Percentiles rank a stretch among this genome's conserved stretches.
Conservation (phyloP, 768 basidiomycete species). For the Boletus rubescentipes region DNA sequence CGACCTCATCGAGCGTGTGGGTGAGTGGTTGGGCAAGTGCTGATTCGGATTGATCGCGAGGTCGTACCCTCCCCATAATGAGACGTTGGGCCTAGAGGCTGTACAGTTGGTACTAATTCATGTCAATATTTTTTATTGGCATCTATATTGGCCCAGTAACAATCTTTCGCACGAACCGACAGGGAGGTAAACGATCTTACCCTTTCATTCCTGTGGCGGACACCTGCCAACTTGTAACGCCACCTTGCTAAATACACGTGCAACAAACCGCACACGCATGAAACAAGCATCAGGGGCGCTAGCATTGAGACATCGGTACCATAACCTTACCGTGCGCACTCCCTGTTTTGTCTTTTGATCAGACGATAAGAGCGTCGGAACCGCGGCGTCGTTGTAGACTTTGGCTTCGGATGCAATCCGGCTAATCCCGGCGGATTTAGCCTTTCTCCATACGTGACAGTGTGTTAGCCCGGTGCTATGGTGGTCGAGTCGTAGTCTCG, state of each 20-base stretch:
- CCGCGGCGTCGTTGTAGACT: not conserved
- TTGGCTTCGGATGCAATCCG: not conserved
- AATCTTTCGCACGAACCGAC: not conserved
- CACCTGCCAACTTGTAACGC: not conserved
- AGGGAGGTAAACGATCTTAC: not conserved
- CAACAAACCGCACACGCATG: not conserved
- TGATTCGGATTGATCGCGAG: constrained; percentile 6
- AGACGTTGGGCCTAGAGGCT: not conserved
- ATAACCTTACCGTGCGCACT: no score
- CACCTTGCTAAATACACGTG: not conserved
- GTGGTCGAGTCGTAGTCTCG: not conserved
- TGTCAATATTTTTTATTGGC: not conserved
- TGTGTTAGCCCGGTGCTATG: not conserved
- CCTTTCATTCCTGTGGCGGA: not conserved
- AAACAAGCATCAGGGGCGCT: not conserved
- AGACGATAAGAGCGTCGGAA: not conserved
- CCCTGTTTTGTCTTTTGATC: not conserved
- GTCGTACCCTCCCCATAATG: not conserved
- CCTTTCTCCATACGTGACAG: no score
- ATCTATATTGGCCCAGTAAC: not conserved
- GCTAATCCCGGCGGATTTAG: not conserved
- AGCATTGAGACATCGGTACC: not conserved
- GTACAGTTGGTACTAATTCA: not conserved
- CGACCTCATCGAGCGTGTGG: constrained; percentile 65
- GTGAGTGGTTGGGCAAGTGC: constrained; percentile 55